Base-by-base conservation (phyloP, 768 basidiomycete genomes). In the Scleroderma bovista region DNA sequence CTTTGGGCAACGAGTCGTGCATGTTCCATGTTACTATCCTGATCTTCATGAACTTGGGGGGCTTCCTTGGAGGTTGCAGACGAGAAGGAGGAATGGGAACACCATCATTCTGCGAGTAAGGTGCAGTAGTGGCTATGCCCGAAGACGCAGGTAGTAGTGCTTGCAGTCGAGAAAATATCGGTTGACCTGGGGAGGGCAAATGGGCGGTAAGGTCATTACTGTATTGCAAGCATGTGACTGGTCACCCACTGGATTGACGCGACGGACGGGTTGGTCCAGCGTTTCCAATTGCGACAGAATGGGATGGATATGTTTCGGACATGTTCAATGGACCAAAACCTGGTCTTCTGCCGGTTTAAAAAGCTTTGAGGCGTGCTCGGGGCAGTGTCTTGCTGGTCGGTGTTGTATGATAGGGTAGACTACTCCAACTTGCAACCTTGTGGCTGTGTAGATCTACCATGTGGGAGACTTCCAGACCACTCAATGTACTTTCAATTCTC, bases 21-120 rank as follows among this genome's bases (percentile, higher is more conserved):
- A 91, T 91, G 55, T 90, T 91, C 88, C 88, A 91, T 33, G 84
- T 85, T 31, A 88, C 46, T 42, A 89, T 78, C 38, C 81, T 71
- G 34, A 88, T 69, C 60, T 89, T 90, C 40, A 89, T 69, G 60
- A 75, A 76, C 54, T 72, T 75, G 16, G 68, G 60, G 20, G 60
- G 48, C 48, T 55, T 62, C 48, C 61, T 63, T 19, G 59, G 52
- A 24, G 47, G 56, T n/a, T 51, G 58, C 36, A 58, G 58, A 34
- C 26, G 62, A 19, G 61, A 47, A n/a, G 57, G 51, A 23, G 56
- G 58, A 54, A 56, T 61, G 41, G 59, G 46, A 10, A 53, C 51
- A 10, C 53, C 51, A 42, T 56, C 42, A 17, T 64, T 60, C 52
- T 50, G 60, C 26, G 57, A 57, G 42, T 55, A 32, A 48, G 54